Conservation (phyloP, 148 eudicot genomes). For the Rheum nobile region DNA sequence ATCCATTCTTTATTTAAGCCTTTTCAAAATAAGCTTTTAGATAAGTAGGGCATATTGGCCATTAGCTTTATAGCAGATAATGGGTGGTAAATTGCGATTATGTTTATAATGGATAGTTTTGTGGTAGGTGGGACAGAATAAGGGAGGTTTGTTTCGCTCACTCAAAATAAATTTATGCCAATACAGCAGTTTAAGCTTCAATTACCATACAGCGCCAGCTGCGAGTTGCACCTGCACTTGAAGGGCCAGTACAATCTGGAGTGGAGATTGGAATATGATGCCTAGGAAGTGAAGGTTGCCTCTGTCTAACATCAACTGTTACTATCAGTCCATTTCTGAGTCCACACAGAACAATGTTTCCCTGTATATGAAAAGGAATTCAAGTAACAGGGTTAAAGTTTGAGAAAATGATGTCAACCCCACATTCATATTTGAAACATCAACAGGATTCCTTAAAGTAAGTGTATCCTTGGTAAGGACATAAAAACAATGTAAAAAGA, state of each 20-base stretch:
- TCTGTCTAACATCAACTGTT: slow-evolving; percentile 53
- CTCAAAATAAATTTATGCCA: background rate
- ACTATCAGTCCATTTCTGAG: slow-evolving; percentile 49
- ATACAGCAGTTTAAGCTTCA: background rate
- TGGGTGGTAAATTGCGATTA: background rate
- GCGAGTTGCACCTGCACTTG: background rate
- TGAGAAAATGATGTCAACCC: background rate
- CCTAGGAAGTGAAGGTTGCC: slow-evolving; percentile 18
- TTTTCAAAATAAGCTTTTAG: background rate
- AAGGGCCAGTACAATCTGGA: slow-evolving; percentile 13
- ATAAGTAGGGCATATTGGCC: background rate
- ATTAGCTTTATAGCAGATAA: background rate
- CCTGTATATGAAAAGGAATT: slow-evolving; percentile 21
- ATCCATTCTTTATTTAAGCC: background rate
- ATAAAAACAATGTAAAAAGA: background rate
- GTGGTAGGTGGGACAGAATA: background rate
- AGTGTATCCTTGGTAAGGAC: background rate
- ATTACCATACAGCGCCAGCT: background rate
- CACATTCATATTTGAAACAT: background rate
- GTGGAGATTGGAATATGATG: slow-evolving; percentile 22
- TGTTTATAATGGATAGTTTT: background rate
- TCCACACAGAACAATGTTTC: slow-evolving; percentile 40
- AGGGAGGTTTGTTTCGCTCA: background rate
- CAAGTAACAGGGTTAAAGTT: background rate
- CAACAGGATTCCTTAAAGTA: background rate